phyloP scores from a whole-genome alignment of 2,329 filamentous ascomycete genomes.

The Cytospora paraplurivora region DNA sequence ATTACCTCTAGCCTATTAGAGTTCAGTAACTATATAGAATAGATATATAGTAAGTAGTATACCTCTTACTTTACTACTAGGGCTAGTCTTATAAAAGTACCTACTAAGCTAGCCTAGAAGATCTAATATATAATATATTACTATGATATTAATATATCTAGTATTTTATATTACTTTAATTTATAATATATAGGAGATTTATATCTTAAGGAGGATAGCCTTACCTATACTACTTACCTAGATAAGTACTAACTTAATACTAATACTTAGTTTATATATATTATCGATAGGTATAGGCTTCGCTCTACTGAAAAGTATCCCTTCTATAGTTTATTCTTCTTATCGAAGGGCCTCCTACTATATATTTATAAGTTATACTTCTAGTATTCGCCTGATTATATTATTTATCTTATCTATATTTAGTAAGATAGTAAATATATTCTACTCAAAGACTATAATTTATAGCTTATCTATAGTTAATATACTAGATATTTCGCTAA shows the following conservation, averaged over 20 bases:
- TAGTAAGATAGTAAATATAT: no score
- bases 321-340: neutral
- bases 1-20: neutral
- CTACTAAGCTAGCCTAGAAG: neutral
- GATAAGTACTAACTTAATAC: neutral
- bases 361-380: conserved; percentile 1
- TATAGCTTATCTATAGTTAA: neutral
- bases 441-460: neutral
- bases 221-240: neutral
- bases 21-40: neutral
- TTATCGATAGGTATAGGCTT: neutral
- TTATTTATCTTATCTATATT: neutral
- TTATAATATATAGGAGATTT: neutral
- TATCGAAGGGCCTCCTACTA: neutral
- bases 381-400: no score
- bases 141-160: neutral
- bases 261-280: neutral
- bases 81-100: no score
- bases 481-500: neutral
- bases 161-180: neutral
- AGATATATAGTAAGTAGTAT: neutral
- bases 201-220: neutral
- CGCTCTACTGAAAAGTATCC: neutral
- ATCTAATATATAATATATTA: neutral
- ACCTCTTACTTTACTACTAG: neutral